Conservation (phyloP, 805 yeast species). For the Barnettozyma populi region DNA sequence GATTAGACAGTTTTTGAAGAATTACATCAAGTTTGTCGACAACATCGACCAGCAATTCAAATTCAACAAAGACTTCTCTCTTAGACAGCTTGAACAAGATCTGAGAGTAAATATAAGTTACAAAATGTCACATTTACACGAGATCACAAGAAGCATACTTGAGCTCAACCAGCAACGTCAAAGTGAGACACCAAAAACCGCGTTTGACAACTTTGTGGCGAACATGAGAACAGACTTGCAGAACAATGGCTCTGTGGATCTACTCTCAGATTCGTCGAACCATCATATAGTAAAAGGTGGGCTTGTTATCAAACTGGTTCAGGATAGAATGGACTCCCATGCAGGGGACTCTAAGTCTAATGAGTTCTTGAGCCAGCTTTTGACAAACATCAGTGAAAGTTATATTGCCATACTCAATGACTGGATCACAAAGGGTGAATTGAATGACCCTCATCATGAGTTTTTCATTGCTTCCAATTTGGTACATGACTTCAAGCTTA, state of each 20-base stretch:
- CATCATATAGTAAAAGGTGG: constrained; percentile 75
- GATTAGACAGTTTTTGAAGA: constrained; percentile 40
- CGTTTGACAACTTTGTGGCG: constrained; percentile 38
- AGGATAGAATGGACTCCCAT: constrained; percentile 46
- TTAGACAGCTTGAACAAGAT: constrained; percentile 53
- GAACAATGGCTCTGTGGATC: constrained; percentile 42
- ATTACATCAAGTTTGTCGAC: constrained; percentile 30
- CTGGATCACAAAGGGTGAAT: constrained; percentile 76
- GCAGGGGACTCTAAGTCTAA: constrained; percentile 61
- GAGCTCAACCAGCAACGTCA: constrained; percentile 37
- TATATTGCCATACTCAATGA: constrained; percentile 63
- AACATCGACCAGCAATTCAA: constrained; percentile 50
- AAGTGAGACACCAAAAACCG: constrained; percentile 27
- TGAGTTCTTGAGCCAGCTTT: constrained; percentile 46
- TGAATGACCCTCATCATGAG: constrained; percentile 78
- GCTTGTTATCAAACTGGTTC: constrained; percentile 55
- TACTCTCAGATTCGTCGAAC: constrained; percentile 45
- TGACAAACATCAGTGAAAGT: constrained; percentile 52
- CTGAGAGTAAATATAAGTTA: constrained; percentile 32
- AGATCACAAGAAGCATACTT: constrained; percentile 48
- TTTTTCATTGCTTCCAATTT: constrained; percentile 54
- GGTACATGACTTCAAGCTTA: constrained; percentile 22
- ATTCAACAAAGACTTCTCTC: constrained; percentile 45
- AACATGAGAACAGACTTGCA: constrained; percentile 33
- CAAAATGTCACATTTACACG: constrained; percentile 51